Evolutionary conservation across 495 filamentous ascomycete species (phyloP), one percentile per base, ranked within the genome.

Genomic region (Xylaria flabelliformis): DNA sequence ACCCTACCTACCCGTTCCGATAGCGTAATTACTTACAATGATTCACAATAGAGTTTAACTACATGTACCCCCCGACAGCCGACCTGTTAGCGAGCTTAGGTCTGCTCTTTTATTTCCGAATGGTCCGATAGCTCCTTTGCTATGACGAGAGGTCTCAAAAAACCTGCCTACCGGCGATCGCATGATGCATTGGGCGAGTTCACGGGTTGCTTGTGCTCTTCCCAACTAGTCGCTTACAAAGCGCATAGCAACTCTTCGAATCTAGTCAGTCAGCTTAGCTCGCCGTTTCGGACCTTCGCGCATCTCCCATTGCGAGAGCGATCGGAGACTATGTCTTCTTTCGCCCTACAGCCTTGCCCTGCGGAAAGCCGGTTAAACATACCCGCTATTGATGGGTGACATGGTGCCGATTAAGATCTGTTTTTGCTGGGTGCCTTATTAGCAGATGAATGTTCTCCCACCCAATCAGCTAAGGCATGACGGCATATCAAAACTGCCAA

Each of bases 31-130:
- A 39, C 39, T 39, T 61, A 39, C 39, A 61, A 61, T 62, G 36
- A 44, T 58, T 36, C 48, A 42, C 65, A 44, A 67, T 71, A 71
- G 69, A 71, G 69, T 71, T 71, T 71, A 42, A 64, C 69, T 26
- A 34, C 39, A 44, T 44, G 21, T 24, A 59, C 56, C n/a, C 44
- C 42, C 13, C 26, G 32, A 42, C 9, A 3, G 44, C 58, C 56
- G 46, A 15, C 34, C 32, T 36, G 21, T 17, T 62, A 12, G 6
- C 41, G 24, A 0, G 58, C 26, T 12, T 32, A 17, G 55, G n/a
- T 56, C 62, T 46, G 69, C 69, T 64, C 48, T 55, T 63, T 39
- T 71, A 71, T 64, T 64, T 46, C 69, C 69, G 69, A 56, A 56
- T 64, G 46, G 61, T 64, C 69, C 69, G 69, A 56, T 32, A 26